Evolutionary conservation across 129 eudicot genomes (phyloP).

Genomic region (Helianthus tuberosus): DNA sequence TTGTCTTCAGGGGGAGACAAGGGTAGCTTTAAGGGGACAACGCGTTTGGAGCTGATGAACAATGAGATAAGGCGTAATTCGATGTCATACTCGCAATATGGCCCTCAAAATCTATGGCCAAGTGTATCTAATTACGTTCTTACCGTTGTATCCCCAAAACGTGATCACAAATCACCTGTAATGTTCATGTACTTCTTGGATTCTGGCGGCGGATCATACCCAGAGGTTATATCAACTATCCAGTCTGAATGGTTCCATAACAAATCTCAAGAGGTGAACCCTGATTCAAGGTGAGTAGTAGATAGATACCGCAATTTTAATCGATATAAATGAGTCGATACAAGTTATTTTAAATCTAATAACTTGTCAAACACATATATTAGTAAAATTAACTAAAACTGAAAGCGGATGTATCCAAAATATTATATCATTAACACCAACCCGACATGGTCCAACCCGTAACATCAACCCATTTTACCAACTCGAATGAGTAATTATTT

Average conservation of each 20-base stretch:
- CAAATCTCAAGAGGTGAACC: conserved; percentile 72
- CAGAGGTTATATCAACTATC: conserved; percentile 73
- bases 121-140: conserved; percentile 86
- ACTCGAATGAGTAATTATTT: neutral
- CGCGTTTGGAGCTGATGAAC: conserved; percentile 80
- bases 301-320: neutral
- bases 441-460: no score
- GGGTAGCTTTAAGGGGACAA: conserved; percentile 77
- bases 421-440: no score
- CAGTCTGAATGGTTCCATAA: conserved; percentile 77
- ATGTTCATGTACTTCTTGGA: conserved; percentile 84
- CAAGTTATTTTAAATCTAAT: no score
- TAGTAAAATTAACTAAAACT: neutral
- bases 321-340: neutral
- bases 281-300: conserved; percentile 63
- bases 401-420: neutral
- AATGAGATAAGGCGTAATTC: conserved; percentile 48
- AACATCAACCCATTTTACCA: no score
- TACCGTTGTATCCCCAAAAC: conserved; percentile 52
- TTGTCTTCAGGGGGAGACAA: conserved; percentile 43
- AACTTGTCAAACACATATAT: neutral
- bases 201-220: conserved; percentile 98
- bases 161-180: conserved; percentile 33
- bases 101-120: conserved; percentile 86
- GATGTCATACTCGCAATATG: conserved; percentile 57